Evolutionary conservation across 73 alveolate genomes (phyloP), one percentile per base, ranked within the genome.

Genomic region (Uronychia setigera): DNA sequence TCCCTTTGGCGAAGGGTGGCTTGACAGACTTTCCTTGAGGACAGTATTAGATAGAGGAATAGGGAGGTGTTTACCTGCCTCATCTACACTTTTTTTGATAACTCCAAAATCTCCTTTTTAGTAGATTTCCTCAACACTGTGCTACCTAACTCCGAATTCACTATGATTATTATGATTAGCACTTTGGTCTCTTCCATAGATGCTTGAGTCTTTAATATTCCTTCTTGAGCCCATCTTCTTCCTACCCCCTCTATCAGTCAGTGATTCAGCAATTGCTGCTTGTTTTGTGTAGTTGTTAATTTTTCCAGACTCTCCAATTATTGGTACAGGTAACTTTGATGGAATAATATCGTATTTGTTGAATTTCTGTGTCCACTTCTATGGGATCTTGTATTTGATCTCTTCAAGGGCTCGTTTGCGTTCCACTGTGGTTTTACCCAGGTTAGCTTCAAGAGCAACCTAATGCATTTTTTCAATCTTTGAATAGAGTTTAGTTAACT

Each of bases 321-420:
- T 84, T 0, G 86, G 92, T 60, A 77, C 60, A 25, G 78, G 57
- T 0, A 80, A 31, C 35, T 81, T 80, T 5, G 67, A 29, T 27
- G 93, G 96, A 0, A 91, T 77, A 83, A 91, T 91, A 60, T 91
- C 96, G 59, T 91, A 81, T 60, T 60, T 83, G 75, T 91, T 83
- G 78, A 91, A 91, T 58, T 76, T 74, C 60, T 60, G 60, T 0
- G 96, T 91, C 96, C 96, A 91, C 35, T 87, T 33, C 86, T 75
- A 86, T 25, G 96, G 96, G 27, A 91, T 86, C 78, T 86, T 85
- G 32, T 91, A 81, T 58, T 91, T 91, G 30, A 91, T 81, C 85
- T 91, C 93, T 34, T 85, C 78, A 60, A 74, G 58, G 14, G 60
- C 80, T 29, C 67, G 35, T 33, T 75, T 35, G 77, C 67, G 5